Base-by-base conservation (phyloP, 345 rosid genomes). In the Aquilaria malaccensis region DNA sequence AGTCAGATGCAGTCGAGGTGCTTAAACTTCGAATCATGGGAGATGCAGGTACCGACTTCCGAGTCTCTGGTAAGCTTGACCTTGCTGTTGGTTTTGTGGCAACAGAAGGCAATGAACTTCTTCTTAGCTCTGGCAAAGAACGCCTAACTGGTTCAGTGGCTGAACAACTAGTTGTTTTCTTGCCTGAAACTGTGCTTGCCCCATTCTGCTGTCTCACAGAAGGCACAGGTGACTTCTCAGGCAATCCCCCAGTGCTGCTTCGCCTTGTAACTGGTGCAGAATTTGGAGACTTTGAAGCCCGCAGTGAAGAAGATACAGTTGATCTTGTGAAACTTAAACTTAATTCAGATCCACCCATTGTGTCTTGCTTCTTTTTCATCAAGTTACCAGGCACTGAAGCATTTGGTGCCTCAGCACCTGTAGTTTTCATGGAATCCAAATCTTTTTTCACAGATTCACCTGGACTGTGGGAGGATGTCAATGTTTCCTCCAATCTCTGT, bases 191-290 rank as follows among this genome's bases (percentile, higher is more conserved):
- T 30, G 68, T 61, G 66, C 76, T 60, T 56, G 52, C 71, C 63
- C 45, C 74, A 63, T 37, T 71, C n/a, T 53, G 73, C 64, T 10
- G 61, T 60, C 66, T 74, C 0, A 59, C 49, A 32, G 71, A 59
- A 52, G 89, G 69, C 58, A 53, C 66, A 11, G 64, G 13, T 50
- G 74, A 57, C 73, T 89, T 92, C 69, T 80, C 87, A 13, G 80
- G 45, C 70, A 86, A 66, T 55, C 97, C 96, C 59, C 99, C 99
- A 6, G 96, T 89, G 73, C 97, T 94, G 65, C 82, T 89, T 70
- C 96, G 76, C 75, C 97, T 84, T 10, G 75, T 30, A 9, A 61
- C 80, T 3, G 91, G 86, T 64, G 73, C 81, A 43, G 89, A 76
- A 68, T 63, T 74, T 3, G 83, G 70, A 64, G 63, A 65, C 45